phyloP scores from a whole-genome alignment of 805 yeast species.

The Monosporozyma servazzii region DNA sequence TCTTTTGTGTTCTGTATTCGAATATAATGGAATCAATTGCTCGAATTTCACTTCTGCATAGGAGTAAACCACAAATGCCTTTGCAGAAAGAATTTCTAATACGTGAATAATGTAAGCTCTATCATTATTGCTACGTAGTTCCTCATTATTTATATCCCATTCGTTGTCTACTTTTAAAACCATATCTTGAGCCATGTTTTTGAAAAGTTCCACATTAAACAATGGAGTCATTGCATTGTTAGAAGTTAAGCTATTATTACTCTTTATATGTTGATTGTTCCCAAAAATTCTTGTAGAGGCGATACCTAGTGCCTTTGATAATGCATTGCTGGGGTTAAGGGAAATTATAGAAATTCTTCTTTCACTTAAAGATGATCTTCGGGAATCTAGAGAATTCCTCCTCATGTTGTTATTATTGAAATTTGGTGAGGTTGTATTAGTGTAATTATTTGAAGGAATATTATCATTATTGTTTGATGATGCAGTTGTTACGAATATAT shows the following conservation, averaged over 20 bases:
- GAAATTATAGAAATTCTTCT: slow-evolving; percentile 58
- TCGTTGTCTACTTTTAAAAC: slow-evolving; percentile 21
- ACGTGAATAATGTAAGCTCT: slow-evolving; percentile 31
- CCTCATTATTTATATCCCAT: slow-evolving; percentile 11
- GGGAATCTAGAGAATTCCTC: slow-evolving; percentile 9
- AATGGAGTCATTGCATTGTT: slow-evolving; percentile 10
- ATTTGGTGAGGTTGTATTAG: not conserved
- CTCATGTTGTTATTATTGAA: not conserved
- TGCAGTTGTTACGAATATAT: not conserved
- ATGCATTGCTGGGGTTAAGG: slow-evolving; percentile 74
- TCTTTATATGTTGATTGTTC: slow-evolving; percentile 5
- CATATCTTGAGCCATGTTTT: slow-evolving; percentile 27
- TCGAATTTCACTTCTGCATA: slow-evolving; percentile 87
- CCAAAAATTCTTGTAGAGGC: slow-evolving; percentile 88
- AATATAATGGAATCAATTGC: slow-evolving; percentile 58
- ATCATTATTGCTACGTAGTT: slow-evolving; percentile 3
- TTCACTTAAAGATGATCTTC: slow-evolving; percentile 55
- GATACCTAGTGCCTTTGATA: slow-evolving; percentile 76
- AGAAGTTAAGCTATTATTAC: slow-evolving; percentile 15
- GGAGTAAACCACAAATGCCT: slow-evolving; percentile 78
- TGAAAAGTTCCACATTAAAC: slow-evolving; percentile 23
- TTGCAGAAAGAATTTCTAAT: slow-evolving; percentile 73
- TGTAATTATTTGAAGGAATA: not conserved
- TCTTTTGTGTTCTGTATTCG: slow-evolving; percentile 7
- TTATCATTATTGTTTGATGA: not conserved